Base-by-base conservation (phyloP, 1,284 basidiomycete species). In the Ustilago nuda region DNA sequence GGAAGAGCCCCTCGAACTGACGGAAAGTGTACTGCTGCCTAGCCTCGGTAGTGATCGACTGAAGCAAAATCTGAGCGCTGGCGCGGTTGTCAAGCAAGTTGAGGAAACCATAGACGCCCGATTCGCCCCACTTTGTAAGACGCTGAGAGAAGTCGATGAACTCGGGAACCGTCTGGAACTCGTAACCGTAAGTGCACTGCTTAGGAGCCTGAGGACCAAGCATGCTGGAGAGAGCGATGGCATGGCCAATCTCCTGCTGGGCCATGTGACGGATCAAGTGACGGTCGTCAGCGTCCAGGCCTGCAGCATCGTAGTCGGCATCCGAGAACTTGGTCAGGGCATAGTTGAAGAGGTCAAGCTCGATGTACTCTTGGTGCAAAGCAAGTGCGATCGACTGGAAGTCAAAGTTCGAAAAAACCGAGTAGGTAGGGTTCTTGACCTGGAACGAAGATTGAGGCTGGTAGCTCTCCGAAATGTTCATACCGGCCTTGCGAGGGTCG, bases 281-380 rank as follows among this genome's bases (percentile, higher is more conserved):
- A 8, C 68, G 72, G 30, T 77, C 69, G 9, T 78, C 74, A 8
- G 68, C 78, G 33, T 75, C 61, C 27, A 82, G 36, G 30, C 79
- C 79, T 32, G 56, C 61, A 8, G 59, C 67, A 35, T 71, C 71
- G 51, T 77, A 80, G 51, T 82, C 73, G 13, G 61, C 76, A n/a
- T 69, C 74, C 9, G 76, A 73, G 46, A 82, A 82, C 51, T 71
- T 70, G 53, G 69, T 67, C 30, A 82, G 62, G 7, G 60, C 76
- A 48, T 82, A 76, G 61, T 80, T 80, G 79, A 82, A 82, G 4
- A 74, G 64, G 51, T 82, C 80, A 19, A 80, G 68, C 74, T 82
- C 80, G 54, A 82, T 82, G 62, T 73, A 78, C 68, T 82, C 80
- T 46, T 80, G 78, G 51, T 76, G 76, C 37, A 74, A 8, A 32